Conservation (phyloP, 2,329 filamentous ascomycete species). For the Stemphylium lycopersici region DNA sequence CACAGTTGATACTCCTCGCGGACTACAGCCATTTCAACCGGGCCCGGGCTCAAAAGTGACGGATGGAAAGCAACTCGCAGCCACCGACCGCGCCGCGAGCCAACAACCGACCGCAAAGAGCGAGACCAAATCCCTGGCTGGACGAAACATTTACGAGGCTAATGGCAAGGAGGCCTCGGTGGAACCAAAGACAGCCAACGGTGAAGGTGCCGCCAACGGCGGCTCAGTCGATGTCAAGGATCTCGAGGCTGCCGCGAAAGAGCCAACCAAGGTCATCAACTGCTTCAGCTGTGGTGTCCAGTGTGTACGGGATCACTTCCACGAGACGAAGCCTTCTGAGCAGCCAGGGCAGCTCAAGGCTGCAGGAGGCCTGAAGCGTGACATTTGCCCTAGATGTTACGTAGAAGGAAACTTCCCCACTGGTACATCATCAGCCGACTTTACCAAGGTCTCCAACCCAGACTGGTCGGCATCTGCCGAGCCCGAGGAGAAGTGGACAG, state of each 20-base stretch:
- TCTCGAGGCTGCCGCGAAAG: slow-evolving; percentile 65
- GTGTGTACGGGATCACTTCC: slow-evolving; percentile 75
- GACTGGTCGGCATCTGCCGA: slow-evolving; percentile 79
- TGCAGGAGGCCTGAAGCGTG: slow-evolving; percentile 71
- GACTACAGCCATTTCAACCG: slow-evolving; percentile 93
- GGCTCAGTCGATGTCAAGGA: slow-evolving; percentile 66
- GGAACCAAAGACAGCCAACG: slow-evolving; percentile 62
- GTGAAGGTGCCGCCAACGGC: slow-evolving; percentile 75
- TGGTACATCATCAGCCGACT: slow-evolving; percentile 79
- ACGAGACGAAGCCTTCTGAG: slow-evolving; percentile 68
- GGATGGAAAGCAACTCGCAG: slow-evolving; percentile 64
- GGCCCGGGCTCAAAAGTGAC: slow-evolving; percentile 72
- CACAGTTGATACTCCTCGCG: slow-evolving; percentile 92
- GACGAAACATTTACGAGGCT: slow-evolving; percentile 93
- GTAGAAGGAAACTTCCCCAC: slow-evolving; percentile 81
- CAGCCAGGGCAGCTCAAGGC: slow-evolving; percentile 58
- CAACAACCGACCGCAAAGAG: slow-evolving; percentile 71
- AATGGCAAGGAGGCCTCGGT: slow-evolving; percentile 81
- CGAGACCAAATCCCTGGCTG: slow-evolving; percentile 89
- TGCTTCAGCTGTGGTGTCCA: slow-evolving; percentile 94
- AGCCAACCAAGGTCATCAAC: slow-evolving; percentile 70
- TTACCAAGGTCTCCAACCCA: slow-evolving; percentile 88
- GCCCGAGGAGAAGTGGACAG: slow-evolving; percentile 86
- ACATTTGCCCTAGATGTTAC: slow-evolving; percentile 91
- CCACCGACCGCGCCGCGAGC: slow-evolving; percentile 74